Evolutionary conservation across 805 yeast genomes (phyloP).

Genomic region (Metschnikowia cubensis): DNA sequence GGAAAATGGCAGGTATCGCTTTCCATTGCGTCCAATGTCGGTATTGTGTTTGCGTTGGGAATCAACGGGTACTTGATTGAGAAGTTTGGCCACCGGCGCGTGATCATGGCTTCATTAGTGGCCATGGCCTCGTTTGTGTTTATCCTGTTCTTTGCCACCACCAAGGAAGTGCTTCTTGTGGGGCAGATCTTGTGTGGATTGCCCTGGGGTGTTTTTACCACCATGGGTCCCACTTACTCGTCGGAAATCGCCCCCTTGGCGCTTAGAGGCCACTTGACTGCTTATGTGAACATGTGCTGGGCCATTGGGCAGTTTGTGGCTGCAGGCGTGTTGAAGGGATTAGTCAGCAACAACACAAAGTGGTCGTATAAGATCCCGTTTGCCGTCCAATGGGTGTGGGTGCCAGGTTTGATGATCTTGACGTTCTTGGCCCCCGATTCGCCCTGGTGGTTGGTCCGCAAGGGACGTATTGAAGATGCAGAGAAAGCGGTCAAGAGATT

Average conservation of each 20-base stretch:
- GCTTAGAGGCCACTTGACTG: constrained; percentile 47
- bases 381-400: constrained; percentile 62
- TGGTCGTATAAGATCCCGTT: constrained; percentile 52
- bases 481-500: constrained; percentile 15
- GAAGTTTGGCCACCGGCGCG: constrained; percentile 40
- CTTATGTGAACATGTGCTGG: constrained; percentile 51
- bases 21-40: constrained; percentile 18
- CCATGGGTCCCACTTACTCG: constrained; percentile 50
- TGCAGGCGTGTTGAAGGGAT: constrained; percentile 46
- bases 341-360: constrained; percentile 19
- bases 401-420: constrained; percentile 43
- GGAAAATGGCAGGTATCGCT: constrained; percentile 22
- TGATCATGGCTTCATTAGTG: constrained; percentile 26
- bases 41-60: constrained; percentile 40
- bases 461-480: constrained; percentile 42
- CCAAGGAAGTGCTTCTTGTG: constrained; percentile 32
- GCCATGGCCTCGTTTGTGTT: constrained; percentile 38
- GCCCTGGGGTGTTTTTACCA: constrained; percentile 53
- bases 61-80: constrained; percentile 42
- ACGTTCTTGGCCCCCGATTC: constrained; percentile 51
- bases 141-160: constrained; percentile 44
- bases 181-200: constrained; percentile 45
- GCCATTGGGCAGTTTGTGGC: constrained; percentile 54
- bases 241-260: constrained; percentile 53
- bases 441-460: constrained; percentile 53